phyloP scores from a whole-genome alignment of 2,329 filamentous ascomycete species.

The Neobulgaria alba region DNA sequence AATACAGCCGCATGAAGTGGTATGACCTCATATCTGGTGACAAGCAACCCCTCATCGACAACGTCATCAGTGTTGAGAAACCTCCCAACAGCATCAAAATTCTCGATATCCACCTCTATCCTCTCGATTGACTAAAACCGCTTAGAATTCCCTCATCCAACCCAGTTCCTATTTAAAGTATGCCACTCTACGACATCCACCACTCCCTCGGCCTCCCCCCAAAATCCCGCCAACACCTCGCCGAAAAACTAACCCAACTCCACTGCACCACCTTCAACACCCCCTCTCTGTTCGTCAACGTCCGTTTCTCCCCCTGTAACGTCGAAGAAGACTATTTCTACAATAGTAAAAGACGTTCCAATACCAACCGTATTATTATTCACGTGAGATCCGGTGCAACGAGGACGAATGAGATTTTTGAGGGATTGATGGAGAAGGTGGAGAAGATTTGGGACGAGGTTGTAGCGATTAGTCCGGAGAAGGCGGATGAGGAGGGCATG shows the following conservation, averaged over 20 bases:
- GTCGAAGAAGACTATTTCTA: conserved; percentile 4
- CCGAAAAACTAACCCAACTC: conserved; percentile 7
- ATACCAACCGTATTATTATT: conserved; percentile 6
- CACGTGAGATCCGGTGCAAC: conserved; percentile 7
- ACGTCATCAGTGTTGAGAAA: no score
- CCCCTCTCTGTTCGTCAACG: conserved; percentile 11
- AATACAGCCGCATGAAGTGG: no score
- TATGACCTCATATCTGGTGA: no score
- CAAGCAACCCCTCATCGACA: no score
- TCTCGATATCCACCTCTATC: no score
- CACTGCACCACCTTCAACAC: conserved; percentile 10
- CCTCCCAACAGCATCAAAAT: no score
- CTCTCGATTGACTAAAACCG: no score
- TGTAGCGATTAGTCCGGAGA: conserved; percentile 1
- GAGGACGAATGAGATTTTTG: conserved; percentile 5
- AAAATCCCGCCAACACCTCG: conserved; percentile 2
- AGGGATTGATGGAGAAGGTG: conserved; percentile 6
- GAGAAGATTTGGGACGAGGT: conserved; percentile 9
- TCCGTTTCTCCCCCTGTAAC: conserved; percentile 6
- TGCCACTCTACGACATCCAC: conserved; percentile 12
- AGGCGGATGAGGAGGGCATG: background rate
- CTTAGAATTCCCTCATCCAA: no score
- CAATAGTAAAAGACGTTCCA: conserved; percentile 2
- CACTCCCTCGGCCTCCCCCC: conserved; percentile 4
- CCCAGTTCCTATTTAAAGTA: no score